phyloP scores from a whole-genome alignment of 2,329 filamentous ascomycete genomes.

The Triangularia setosa region DNA sequence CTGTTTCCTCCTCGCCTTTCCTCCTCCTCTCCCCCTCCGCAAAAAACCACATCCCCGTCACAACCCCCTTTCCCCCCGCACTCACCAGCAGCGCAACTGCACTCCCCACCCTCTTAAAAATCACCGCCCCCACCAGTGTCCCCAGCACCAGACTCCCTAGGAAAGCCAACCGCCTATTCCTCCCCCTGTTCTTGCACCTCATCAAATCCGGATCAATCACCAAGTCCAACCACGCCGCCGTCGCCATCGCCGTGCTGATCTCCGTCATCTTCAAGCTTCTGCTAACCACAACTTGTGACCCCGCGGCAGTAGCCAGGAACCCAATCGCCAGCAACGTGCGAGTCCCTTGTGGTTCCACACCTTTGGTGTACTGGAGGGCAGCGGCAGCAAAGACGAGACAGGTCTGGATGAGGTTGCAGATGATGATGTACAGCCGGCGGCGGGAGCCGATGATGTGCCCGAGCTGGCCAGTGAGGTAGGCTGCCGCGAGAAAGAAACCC shows the following conservation, averaged over 20 bases:
- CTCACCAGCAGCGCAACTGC: slow-evolving; percentile 42
- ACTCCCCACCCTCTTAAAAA: slow-evolving; percentile 42
- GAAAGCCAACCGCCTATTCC: slow-evolving; percentile 49
- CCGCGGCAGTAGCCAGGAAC: slow-evolving; percentile 52
- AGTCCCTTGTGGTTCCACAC: slow-evolving; percentile 33
- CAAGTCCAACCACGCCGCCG: slow-evolving; percentile 59
- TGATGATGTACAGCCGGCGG: slow-evolving; percentile 50
- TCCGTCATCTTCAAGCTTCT: slow-evolving; percentile 54
- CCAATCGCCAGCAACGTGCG: slow-evolving; percentile 44
- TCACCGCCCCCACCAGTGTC: slow-evolving; percentile 48
- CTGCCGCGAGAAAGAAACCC: slow-evolving; percentile 52
- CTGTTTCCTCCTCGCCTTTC: slow-evolving; percentile 32
- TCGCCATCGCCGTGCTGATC: slow-evolving; percentile 63
- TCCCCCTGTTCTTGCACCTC: slow-evolving; percentile 41
- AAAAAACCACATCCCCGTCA: slow-evolving; percentile 43
- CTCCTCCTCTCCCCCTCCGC: slow-evolving; percentile 35
- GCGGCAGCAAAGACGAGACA: slow-evolving; percentile 51
- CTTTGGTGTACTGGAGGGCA: slow-evolving; percentile 43
- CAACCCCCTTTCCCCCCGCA: slow-evolving; percentile 43
- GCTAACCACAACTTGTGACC: slow-evolving; percentile 56
- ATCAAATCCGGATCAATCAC: slow-evolving; percentile 52
- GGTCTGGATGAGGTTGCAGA: slow-evolving; percentile 53
- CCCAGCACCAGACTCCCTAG: slow-evolving; percentile 45
- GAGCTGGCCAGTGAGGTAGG: slow-evolving; percentile 53
- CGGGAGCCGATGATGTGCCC: slow-evolving; percentile 50